Conservation (phyloP, 1,139 yeast genomes). For the Ogataea hybrid region DNA sequence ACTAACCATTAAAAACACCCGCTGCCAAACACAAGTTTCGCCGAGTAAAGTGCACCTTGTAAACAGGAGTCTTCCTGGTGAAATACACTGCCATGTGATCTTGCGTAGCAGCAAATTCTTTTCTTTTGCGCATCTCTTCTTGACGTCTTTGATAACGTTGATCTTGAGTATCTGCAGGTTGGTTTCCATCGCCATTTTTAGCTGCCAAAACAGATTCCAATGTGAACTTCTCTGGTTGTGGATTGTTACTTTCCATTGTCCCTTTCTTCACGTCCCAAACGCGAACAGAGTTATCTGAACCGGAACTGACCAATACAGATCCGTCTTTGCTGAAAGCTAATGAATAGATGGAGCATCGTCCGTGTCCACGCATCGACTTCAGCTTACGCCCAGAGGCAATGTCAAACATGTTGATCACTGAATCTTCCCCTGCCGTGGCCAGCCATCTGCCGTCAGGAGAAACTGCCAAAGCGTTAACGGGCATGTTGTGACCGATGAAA, state of each 20-base stretch:
- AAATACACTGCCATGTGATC: conserved; percentile 94
- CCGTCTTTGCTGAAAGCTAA: conserved; percentile 87
- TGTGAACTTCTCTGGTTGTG: conserved; percentile 73
- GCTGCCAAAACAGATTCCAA: conserved; percentile 30
- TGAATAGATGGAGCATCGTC: conserved; percentile 81
- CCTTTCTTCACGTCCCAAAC: conserved; percentile 95
- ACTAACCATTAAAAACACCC: conserved; percentile 58
- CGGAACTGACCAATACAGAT: conserved; percentile 84
- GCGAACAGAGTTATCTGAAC: conserved; percentile 88
- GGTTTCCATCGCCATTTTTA: conserved; percentile 17
- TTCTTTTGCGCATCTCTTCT: conserved; percentile 48
- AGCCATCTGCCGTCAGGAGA: conserved; percentile 98
- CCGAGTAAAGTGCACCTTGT: conserved; percentile 87
- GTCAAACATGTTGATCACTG: conserved; percentile 90
- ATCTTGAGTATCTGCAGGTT: conserved; percentile 15
- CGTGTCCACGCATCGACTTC: conserved; percentile 88
- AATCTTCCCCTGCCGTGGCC: conserved; percentile 95
- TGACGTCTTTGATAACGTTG: conserved; percentile 31
- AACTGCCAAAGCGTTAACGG: conserved; percentile 81
- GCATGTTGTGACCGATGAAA: conserved; percentile 92
- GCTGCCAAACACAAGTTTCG: conserved; percentile 91
- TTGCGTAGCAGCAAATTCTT: conserved; percentile 74
- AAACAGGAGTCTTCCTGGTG: conserved; percentile 93
- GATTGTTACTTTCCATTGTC: conserved; percentile 68
- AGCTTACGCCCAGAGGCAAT: conserved; percentile 86